Base-by-base conservation (phyloP, 176 grass and related monocot species). In the Panicum miliaceum region DNA sequence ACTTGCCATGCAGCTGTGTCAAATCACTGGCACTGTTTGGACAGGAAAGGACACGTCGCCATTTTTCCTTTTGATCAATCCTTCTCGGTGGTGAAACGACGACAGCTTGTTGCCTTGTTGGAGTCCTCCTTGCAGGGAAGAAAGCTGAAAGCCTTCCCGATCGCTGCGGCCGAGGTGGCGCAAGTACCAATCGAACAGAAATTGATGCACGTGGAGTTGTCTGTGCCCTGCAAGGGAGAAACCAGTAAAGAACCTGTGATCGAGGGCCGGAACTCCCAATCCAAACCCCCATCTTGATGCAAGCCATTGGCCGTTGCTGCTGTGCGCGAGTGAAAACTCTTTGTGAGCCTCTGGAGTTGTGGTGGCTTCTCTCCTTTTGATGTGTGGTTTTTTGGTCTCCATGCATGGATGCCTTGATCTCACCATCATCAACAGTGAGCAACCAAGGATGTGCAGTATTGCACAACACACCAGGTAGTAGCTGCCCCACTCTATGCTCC, bases 301-400 rank as follows among this genome's bases (percentile, higher is more conserved):
- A 75, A 58, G 68, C 64, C 80, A 83, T 25, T 70, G 73, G 84
- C 27, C 29, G 36, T 14, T 64, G 85, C 19, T 78, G 52, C 50
- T 66, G 57, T 57, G 77, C 12, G 48, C 62, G 42, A 53, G 42
- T 72, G 71, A 54, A 71, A 43, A 42, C 61, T 64, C 76, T 27
- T 46, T 48, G 32, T 71, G 66, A 45, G 22, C 51, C 59, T 75
- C 62, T 37, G 58, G 68, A 78, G 38, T 25, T 36, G 29, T 37
- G 50, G 63, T 41, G 20, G 27, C 37, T 86, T 77, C 84, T 66
- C 84, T 81, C 53, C 87, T 86, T 89, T 92, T 73, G 58, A 89
- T 86, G 56, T 59, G 79, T 72, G 23, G 25, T 79, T 66, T 56
- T 43, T 6, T 81, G 34, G 81, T 63, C 79, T 45, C 46, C 78